Conservation (phyloP, 2,329 filamentous ascomycete genomes). For the Ceratocystis smalleyi region DNA sequence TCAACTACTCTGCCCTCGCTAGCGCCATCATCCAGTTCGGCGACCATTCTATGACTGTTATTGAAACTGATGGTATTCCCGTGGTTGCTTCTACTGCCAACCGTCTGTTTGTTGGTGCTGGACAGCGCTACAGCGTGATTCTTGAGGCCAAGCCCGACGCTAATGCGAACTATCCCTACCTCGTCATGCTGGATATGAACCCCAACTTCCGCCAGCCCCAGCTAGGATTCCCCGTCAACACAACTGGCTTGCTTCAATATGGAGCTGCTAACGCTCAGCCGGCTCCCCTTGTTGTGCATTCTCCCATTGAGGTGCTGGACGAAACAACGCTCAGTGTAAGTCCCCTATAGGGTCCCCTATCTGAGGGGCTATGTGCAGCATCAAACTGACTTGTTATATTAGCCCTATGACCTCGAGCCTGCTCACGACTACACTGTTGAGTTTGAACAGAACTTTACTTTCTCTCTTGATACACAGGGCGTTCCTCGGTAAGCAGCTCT, state of each 20-base stretch:
- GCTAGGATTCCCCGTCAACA: slow-evolving; percentile 26
- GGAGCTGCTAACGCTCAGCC: slow-evolving; percentile 21
- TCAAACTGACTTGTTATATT: background rate
- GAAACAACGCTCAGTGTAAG: slow-evolving; percentile 45
- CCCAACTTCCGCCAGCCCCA: slow-evolving; percentile 22
- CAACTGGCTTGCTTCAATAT: slow-evolving; percentile 31
- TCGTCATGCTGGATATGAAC: slow-evolving; percentile 31
- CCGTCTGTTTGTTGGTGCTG: slow-evolving; percentile 29
- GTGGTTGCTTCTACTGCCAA: slow-evolving; percentile 25
- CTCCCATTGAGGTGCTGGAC: slow-evolving; percentile 53
- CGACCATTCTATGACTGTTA: slow-evolving; percentile 30
- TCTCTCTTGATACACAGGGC: slow-evolving; percentile 46
- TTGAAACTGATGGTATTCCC: slow-evolving; percentile 31
- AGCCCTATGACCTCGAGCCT: slow-evolving; percentile 47
- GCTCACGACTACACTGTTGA: slow-evolving; percentile 15
- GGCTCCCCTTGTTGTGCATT: slow-evolving; percentile 24
- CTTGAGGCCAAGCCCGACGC: slow-evolving; percentile 27
- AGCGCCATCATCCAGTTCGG: slow-evolving; percentile 31
- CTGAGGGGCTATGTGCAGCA: background rate
- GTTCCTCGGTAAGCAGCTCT: slow-evolving; percentile 34
- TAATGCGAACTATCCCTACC: slow-evolving; percentile 29
- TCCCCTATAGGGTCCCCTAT: slow-evolving; percentile 19
- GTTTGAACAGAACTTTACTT: slow-evolving; percentile 30
- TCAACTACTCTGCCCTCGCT: slow-evolving; percentile 32
- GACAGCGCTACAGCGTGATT: slow-evolving; percentile 34